These are phyloP conservation scores for Cercospora zeae-maydis DNA, from an alignment of 2,329 filamentous ascomycete species.

Conservation along the genomic window DNA sequence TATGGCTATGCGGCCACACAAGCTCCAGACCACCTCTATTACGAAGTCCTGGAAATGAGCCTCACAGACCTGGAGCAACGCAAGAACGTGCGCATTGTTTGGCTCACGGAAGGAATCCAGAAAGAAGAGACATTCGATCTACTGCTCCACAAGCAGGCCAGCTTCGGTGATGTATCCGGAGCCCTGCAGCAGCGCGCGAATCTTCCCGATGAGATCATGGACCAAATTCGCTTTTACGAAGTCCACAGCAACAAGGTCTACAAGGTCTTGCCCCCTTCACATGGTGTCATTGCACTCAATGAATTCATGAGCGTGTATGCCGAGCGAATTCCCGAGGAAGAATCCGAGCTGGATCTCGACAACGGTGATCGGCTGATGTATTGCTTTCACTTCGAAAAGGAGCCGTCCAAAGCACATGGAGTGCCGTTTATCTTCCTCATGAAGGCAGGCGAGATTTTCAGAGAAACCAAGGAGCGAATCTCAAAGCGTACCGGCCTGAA, in stretches of 20 bases:
- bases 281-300: slow-evolving; percentile 74
- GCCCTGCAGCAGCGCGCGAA: slow-evolving; percentile 76
- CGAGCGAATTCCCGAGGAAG: slow-evolving; percentile 73
- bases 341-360: slow-evolving; percentile 36
- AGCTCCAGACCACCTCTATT: slow-evolving; percentile 70
- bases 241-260: slow-evolving; percentile 78
- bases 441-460: slow-evolving; percentile 80
- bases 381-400: slow-evolving; percentile 90
- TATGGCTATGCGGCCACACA: slow-evolving; percentile 63
- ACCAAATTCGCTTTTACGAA: slow-evolving; percentile 77
- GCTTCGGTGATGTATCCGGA: slow-evolving; percentile 71
- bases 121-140: slow-evolving; percentile 86
- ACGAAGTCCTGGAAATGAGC: slow-evolving; percentile 91
- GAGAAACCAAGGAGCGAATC: slow-evolving; percentile 89
- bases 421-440: slow-evolving; percentile 88
- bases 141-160: slow-evolving; percentile 82
- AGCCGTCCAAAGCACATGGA: slow-evolving; percentile 77
- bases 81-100: slow-evolving; percentile 77
- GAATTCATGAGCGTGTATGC: slow-evolving; percentile 82
- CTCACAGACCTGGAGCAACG: slow-evolving; percentile 89
- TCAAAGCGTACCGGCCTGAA: slow-evolving; percentile 91
- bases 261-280: slow-evolving; percentile 67
- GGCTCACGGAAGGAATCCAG: slow-evolving; percentile 82
- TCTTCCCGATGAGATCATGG: slow-evolving; percentile 70
- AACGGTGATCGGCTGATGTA: slow-evolving; percentile 63